Base-by-base conservation (phyloP, 176 grass and related monocot species). In the Musa beccarii region DNA sequence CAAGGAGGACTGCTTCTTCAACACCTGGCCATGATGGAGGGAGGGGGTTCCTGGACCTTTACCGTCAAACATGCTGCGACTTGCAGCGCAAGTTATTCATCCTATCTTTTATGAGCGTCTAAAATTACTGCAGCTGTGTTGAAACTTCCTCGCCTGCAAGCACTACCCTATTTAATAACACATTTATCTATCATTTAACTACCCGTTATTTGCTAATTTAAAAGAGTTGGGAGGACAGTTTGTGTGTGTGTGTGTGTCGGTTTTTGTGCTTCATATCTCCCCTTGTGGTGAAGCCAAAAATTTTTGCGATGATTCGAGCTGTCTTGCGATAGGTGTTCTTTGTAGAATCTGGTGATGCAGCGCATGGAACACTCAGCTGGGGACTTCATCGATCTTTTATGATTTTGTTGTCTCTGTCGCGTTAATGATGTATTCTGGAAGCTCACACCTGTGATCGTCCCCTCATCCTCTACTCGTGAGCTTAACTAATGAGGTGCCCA, bases 291-390 rank as follows among this genome's bases (percentile, higher is more conserved):
- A 34, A 34, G 29, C 29, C 28, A 29, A 29, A 4, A 34, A 0
- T 5, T 34, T 34, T 34, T 34, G 29, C 4, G 4, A 6, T 43
- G 26, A 28, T 28, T 28, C 26, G 26, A 28, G 26, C 26, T 43
- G 34, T 43, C 34, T 43, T 43, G 6, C 9, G n/a, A 20, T 80
- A 19, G 59, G 53, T 1, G 59, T 53, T 15, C 56, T 64, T 49
- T 49, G 52, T 83, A 99, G 95, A 89, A 94, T 65, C 16, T 94
- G 63, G 86, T 99, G 69, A 91, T 89, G 86, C 63, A 83, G 15
- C 77, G 76, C 54, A 76, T 64, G 11, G 85, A 83, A 49, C 52
- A 83, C 74, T 86, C 86, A 54, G 80, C 86, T 14, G 90, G 86
- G 1, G 95, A 94, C 76, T 86, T 99, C 0, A 91, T 91, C 3